Conservation (phyloP, 2,329 filamentous ascomycete genomes). For the Myriangium duriaei region DNA sequence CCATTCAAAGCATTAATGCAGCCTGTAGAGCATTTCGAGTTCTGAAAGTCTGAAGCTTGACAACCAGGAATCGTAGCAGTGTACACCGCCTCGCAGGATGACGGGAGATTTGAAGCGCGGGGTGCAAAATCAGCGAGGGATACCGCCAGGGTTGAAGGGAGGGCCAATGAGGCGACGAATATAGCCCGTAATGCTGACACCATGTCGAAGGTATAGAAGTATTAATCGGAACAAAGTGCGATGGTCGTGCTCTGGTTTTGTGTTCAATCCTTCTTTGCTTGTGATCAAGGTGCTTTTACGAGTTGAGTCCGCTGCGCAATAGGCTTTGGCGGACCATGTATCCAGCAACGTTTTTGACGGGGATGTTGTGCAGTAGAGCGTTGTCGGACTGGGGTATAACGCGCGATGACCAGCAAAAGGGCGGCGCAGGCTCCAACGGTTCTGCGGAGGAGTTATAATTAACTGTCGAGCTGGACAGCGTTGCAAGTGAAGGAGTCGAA, state of each 20-base stretch:
- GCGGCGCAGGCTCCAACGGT: not conserved
- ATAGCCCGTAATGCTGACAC: not conserved
- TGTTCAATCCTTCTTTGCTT: not conserved
- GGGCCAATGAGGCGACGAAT: not conserved
- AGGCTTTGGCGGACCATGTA: too few relatives aligned
- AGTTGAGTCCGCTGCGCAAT: not conserved
- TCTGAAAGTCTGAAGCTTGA: slow-evolving; percentile 26
- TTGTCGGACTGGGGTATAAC: not conserved
- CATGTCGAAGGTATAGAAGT: slow-evolving; percentile 13
- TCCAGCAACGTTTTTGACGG: not conserved
- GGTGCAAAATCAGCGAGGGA: slow-evolving; percentile 34
- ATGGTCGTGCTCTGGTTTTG: not conserved
- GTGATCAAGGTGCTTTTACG: not conserved
- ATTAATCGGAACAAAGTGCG: slow-evolving; percentile 14
- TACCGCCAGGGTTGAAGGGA: slow-evolving; percentile 22
- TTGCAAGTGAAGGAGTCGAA: not conserved
- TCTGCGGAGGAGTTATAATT: not conserved
- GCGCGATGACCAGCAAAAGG: not conserved
- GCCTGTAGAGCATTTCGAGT: slow-evolving; percentile 19
- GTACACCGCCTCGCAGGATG: slow-evolving; percentile 29
- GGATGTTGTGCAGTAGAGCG: not conserved
- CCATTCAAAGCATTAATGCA: slow-evolving; percentile 30
- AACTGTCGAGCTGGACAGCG: not conserved
- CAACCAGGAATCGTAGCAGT: slow-evolving; percentile 29
- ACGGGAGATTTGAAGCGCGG: slow-evolving; percentile 27